These are phyloP conservation scores for Galerina marginata DNA, from an alignment of 768 basidiomycete species.

Conservation along the genomic window DNA sequence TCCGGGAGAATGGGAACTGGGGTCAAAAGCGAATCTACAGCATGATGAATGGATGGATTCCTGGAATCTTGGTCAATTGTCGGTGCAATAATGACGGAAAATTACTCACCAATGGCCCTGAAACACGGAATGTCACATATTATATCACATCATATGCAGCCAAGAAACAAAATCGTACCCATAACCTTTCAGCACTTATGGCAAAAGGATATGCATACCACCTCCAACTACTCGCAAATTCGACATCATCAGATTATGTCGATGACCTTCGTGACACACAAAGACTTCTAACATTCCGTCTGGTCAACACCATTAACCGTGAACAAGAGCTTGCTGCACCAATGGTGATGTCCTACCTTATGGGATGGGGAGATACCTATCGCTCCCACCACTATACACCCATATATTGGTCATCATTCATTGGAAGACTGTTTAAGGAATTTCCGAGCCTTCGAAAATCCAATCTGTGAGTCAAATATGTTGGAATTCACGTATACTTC, in stretches of 20 bases:
- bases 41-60: conserved; percentile 35
- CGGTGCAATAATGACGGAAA: conserved; percentile 50
- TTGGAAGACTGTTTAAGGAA: neutral
- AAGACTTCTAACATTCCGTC: too few relatives aligned
- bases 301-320: conserved; percentile 24
- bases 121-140: conserved; percentile 37
- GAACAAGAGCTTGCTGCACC: conserved; percentile 45
- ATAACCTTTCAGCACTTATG: conserved; percentile 43
- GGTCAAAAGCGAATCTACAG: conserved; percentile 24
- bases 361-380: conserved; percentile 48
- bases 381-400: conserved; percentile 40
- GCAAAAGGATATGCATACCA: conserved; percentile 35
- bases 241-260: too few relatives aligned
- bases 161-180: conserved; percentile 37
- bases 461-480: too few relatives aligned
- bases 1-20: conserved; percentile 34
- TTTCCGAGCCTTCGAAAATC: neutral
- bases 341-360: conserved; percentile 45
- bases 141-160: conserved; percentile 41
- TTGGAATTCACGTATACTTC: too few relatives aligned
- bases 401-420: conserved; percentile 20
- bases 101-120: conserved; percentile 36
- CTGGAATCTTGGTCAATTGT: conserved; percentile 23
- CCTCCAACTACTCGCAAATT: neutral
- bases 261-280: too few relatives aligned